A percentile compares a stretch with the other conserved stretches of the same genome.
Conservation (phyloP, 768 basidiomycete species). For the Cyclocybe aegerita region DNA sequence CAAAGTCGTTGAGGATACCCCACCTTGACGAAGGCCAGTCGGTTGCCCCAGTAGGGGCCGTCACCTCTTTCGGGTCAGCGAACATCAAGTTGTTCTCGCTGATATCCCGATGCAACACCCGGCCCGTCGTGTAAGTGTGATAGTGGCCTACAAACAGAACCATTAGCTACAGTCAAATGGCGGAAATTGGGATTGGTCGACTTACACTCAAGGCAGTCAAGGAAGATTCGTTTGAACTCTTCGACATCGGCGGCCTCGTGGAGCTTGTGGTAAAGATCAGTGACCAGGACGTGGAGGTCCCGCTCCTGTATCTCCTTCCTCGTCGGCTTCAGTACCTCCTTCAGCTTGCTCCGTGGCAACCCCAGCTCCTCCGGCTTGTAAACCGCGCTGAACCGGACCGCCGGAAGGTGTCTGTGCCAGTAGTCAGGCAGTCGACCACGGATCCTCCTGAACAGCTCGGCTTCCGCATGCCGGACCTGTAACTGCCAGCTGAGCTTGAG, state of each 20-base stretch:
- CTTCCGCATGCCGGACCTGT: too few relatives aligned
- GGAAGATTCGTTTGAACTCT: slow-evolving; percentile 8
- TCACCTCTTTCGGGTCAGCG: not conserved
- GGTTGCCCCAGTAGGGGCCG: not conserved
- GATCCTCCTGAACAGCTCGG: too few relatives aligned
- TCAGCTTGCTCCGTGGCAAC: too few relatives aligned
- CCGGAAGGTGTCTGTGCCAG: too few relatives aligned
- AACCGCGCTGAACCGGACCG: too few relatives aligned
- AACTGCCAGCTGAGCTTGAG: too few relatives aligned
- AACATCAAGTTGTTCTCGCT: slow-evolving; percentile 31
- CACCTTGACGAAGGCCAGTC: too few relatives aligned
- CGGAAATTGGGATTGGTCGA: not conserved
- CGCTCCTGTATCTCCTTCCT: too few relatives aligned
- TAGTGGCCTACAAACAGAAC: slow-evolving; percentile 18
- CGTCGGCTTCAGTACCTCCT: too few relatives aligned
- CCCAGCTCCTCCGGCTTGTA: too few relatives aligned
- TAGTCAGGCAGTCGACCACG: too few relatives aligned
- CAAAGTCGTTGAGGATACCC: slow-evolving; percentile 28
- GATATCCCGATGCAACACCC: slow-evolving; percentile 28
- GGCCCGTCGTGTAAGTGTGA: slow-evolving; percentile 13
- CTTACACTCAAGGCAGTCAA: slow-evolving; percentile 10
- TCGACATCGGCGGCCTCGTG: slow-evolving; percentile 2
- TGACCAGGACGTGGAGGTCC: too few relatives aligned
- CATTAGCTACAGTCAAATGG: not conserved
- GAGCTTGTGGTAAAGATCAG: not conserved